A percentile compares a stretch with the other conserved stretches of the same genome.
Evolutionary conservation across 2,329 filamentous ascomycete genomes (phyloP).

Genomic region (Magnaporthiopsis rhizophila): DNA sequence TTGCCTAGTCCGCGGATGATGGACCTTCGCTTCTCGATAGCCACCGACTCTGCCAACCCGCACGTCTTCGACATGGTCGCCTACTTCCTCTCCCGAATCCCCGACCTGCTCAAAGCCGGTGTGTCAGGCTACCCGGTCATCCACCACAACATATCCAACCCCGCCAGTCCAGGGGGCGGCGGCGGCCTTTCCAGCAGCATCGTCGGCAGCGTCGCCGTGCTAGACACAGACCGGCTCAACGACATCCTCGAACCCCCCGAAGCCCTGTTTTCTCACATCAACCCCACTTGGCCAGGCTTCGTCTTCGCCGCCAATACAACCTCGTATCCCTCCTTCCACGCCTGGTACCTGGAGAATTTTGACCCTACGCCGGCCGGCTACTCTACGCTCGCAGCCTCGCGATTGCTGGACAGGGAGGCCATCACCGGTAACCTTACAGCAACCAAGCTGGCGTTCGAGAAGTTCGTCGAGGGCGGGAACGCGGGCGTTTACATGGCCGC

Average conservation of each 20-base stretch:
- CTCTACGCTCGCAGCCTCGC: constrained; percentile 3
- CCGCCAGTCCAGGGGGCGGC: background rate
- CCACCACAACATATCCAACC: constrained; percentile 16
- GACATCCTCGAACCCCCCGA: constrained; percentile 4
- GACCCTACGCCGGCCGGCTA: constrained; percentile 13
- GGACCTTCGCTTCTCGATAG: constrained; percentile 19
- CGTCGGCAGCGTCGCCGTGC: constrained; percentile 13
- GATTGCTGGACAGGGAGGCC: constrained; percentile 11
- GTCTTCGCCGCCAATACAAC: constrained; percentile 8
- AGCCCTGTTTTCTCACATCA: constrained; percentile 14
- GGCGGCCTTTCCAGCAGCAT: constrained; percentile 10
- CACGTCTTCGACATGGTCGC: constrained; percentile 38
- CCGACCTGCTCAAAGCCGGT: constrained; percentile 39
- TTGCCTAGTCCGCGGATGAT: constrained; percentile 28
- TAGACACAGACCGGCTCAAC: constrained; percentile 1
- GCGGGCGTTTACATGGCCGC: constrained; percentile 16
- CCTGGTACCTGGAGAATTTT: constrained; percentile 17
- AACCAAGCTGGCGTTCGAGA: constrained; percentile 12
- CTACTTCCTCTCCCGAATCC: constrained; percentile 37
- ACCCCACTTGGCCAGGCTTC: constrained; percentile 13
- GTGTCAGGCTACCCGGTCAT: constrained; percentile 40
- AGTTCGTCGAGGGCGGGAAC: constrained; percentile 12
- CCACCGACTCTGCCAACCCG: constrained; percentile 21
- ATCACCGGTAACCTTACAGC: constrained; percentile 10
- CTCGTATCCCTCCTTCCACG: constrained; percentile 11